Evolutionary conservation across 179 eudicot species (phyloP).

Genomic region (Beta macrorhiza): DNA sequence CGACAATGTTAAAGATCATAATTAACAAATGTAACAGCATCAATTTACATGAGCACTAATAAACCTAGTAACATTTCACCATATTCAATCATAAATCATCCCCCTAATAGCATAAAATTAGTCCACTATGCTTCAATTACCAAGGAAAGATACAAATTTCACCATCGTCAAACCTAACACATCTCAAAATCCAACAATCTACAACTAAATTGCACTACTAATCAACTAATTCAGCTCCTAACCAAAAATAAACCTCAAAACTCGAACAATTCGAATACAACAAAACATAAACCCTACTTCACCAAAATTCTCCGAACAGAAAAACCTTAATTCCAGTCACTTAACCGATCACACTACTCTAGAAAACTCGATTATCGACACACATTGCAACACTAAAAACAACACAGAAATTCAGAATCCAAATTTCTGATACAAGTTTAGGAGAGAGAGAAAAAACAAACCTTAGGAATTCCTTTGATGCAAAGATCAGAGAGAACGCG

Average conservation of each 20-base stretch:
- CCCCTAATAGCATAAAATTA: neutral
- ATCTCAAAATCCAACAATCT: neutral
- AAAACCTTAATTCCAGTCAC: neutral
- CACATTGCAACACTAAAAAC: neutral
- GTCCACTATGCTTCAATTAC: neutral
- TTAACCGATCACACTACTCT: neutral
- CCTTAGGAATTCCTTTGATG: conserved; percentile 52
- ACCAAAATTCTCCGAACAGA: neutral
- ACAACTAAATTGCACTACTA: neutral
- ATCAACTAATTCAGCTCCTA: neutral
- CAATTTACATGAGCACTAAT: neutral
- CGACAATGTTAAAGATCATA: neutral
- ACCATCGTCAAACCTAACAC: neutral
- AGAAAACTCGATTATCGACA: neutral
- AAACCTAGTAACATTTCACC: neutral
- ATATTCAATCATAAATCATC: neutral
- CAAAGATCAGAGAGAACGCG: conserved; percentile 83
- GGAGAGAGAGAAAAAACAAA: no score
- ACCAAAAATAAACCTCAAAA: neutral
- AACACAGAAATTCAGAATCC: neutral
- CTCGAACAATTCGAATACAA: neutral
- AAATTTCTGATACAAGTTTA: neutral
- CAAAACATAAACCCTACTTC: neutral
- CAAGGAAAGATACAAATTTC: neutral
- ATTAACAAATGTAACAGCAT: neutral